Evolutionary conservation across 139 green algal genomes (phyloP).

Genomic region (Coccomyxa sp.): DNA sequence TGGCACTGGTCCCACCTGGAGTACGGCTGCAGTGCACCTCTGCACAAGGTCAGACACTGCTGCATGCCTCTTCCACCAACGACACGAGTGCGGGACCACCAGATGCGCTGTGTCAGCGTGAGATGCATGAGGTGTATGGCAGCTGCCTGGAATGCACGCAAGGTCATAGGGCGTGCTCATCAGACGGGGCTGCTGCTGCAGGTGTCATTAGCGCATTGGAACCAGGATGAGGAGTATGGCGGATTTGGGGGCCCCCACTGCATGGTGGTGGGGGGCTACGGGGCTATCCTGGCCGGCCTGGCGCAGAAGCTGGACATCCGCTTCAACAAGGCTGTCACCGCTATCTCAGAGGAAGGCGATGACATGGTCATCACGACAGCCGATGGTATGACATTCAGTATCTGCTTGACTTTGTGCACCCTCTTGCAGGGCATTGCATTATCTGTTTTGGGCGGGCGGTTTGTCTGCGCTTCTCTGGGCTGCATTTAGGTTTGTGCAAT

Average conservation of each 20-base stretch:
- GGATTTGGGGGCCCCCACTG: slow-evolving; percentile 85
- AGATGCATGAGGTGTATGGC: too few species aligned
- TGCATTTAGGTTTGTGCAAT: background rate
- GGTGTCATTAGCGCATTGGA: slow-evolving; percentile 74
- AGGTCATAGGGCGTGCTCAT: too few species aligned
- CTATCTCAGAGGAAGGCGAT: slow-evolving; percentile 17
- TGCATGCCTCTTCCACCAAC: too few species aligned
- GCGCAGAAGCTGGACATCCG: slow-evolving; percentile 37
- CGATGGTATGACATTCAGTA: too few species aligned
- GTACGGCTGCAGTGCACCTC: slow-evolving; percentile 75
- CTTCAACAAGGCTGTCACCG: slow-evolving; percentile 19
- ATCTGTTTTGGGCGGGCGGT: too few species aligned
- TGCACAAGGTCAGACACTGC: slow-evolving; percentile 45
- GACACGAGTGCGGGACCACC: too few species aligned
- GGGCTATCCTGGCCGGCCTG: slow-evolving; percentile 15
- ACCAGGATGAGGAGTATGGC: slow-evolving; percentile 79
- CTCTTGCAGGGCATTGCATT: too few species aligned
- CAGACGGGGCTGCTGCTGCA: slow-evolving; percentile 10
- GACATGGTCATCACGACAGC: slow-evolving; percentile 23
- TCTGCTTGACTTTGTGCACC: too few species aligned
- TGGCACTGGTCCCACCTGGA: slow-evolving; percentile 90
- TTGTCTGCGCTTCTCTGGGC: background rate
- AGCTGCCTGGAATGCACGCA: too few species aligned
- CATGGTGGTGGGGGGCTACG: slow-evolving; percentile 79
- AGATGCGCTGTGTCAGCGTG: too few species aligned